Evolutionary conservation across 2,329 filamentous ascomycete species (phyloP).

Genomic region (Penicillium occitanis): DNA sequence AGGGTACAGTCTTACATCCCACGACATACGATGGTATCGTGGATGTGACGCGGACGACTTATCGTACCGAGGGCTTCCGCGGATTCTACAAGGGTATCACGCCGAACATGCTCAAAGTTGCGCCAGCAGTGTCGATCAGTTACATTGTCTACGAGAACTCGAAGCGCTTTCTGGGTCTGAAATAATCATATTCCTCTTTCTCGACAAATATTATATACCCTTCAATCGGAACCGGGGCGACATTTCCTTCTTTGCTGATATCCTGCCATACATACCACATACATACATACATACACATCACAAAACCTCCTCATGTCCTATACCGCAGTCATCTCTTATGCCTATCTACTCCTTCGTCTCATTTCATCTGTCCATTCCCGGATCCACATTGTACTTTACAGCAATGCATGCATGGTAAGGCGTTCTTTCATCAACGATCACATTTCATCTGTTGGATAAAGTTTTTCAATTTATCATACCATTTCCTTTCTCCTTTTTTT

Average conservation of each 20-base stretch:
- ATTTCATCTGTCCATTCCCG: constrained; percentile 16
- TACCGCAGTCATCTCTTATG: not conserved
- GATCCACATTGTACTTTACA: constrained; percentile 2
- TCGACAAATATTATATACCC: constrained; percentile 13
- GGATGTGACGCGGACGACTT: constrained; percentile 82
- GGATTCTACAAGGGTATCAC: constrained; percentile 94
- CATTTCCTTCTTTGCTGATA: not conserved
- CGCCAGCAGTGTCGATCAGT: constrained; percentile 91
- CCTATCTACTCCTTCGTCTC: constrained; percentile 5
- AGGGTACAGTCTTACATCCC: constrained; percentile 89
- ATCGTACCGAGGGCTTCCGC: constrained; percentile 76
- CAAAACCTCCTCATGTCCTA: not conserved
- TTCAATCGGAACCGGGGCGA: not conserved
- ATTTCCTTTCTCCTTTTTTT: not conserved
- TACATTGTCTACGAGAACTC: constrained; percentile 92
- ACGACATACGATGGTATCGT: constrained; percentile 86
- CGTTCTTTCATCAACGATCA: constrained; percentile 12
- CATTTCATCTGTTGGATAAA: constrained; percentile 7
- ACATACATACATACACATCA: not conserved
- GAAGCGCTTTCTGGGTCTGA: constrained; percentile 66
- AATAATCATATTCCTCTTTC: constrained; percentile 30
- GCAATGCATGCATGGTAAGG: constrained; percentile 16
- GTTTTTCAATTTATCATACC: not conserved
- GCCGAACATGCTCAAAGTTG: constrained; percentile 93
- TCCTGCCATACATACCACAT: not conserved